Percentiles rank a stretch among this genome's conserved stretches.
phyloP scores from a whole-genome alignment of 2,329 filamentous ascomycete genomes.

The Metarhizium brunneum region DNA sequence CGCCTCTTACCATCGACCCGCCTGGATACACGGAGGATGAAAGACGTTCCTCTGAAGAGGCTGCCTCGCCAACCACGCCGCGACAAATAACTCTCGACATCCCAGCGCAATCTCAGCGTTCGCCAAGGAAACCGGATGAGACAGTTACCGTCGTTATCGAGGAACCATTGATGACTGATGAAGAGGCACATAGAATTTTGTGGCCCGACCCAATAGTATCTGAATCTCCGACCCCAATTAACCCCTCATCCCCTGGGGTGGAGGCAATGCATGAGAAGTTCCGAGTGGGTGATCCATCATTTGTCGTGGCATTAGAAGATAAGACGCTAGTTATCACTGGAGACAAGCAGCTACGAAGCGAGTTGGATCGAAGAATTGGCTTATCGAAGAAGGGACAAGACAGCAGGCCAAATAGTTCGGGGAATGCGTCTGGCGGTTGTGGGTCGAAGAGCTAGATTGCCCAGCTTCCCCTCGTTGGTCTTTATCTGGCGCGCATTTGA shows the following conservation, averaged over 20 bases:
- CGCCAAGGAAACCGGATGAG: conserved; percentile 4
- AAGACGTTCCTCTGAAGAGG: neutral
- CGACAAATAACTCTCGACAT: conserved; percentile 4
- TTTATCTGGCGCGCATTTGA: neutral
- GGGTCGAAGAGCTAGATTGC: neutral
- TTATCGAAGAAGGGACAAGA: conserved; percentile 12
- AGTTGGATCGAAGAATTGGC: conserved; percentile 20
- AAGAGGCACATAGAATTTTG: conserved; percentile 29
- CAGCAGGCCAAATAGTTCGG: neutral
- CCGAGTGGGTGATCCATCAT: conserved; percentile 23
- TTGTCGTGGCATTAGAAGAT: conserved; percentile 23
- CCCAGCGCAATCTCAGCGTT: neutral
- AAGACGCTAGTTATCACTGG: conserved; percentile 27
- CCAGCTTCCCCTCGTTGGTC: neutral
- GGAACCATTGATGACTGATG: conserved; percentile 27
- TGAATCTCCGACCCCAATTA: conserved; percentile 1
- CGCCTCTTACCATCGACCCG: neutral
- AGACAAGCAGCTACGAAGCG: conserved; percentile 25
- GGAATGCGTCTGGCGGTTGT: neutral
- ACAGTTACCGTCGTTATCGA: conserved; percentile 7
- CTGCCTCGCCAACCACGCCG: conserved; percentile 6
- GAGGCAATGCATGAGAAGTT: conserved; percentile 31
- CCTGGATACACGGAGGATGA: conserved; percentile 1
- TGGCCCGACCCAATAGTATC: conserved; percentile 24
- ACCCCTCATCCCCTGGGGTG: conserved; percentile 7